Evolutionary conservation across 495 filamentous ascomycete genomes (phyloP).

Genomic region (Glarea lozoyensis): DNA sequence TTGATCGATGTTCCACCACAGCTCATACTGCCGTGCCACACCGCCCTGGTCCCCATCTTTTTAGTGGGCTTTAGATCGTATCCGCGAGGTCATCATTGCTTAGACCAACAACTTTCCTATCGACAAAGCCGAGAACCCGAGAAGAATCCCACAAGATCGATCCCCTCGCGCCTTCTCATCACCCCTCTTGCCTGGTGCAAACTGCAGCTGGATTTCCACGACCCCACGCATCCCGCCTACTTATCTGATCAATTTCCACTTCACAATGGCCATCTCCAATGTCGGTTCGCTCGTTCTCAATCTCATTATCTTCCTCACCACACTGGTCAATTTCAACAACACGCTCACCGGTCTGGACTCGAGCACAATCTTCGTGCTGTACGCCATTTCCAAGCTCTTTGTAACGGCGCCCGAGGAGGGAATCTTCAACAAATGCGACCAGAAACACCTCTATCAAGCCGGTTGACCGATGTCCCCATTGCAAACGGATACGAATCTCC

Average conservation of each 20-base stretch:
- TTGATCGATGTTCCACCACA: too few relatives aligned
- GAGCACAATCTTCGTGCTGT: conserved; percentile 23
- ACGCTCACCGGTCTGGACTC: conserved; percentile 26
- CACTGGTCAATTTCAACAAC: conserved; percentile 30
- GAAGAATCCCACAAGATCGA: not conserved
- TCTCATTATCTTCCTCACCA: conserved; percentile 30
- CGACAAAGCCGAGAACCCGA: too few relatives aligned
- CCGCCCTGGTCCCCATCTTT: too few relatives aligned
- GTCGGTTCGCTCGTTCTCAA: conserved; percentile 29
- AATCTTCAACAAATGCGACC: conserved; percentile 15
- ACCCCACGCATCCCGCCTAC: not conserved
- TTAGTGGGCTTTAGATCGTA: too few relatives aligned
- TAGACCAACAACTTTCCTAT: too few relatives aligned
- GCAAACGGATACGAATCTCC: conserved; percentile 20
- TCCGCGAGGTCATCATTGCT: not conserved
- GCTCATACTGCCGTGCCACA: too few relatives aligned
- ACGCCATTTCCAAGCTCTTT: conserved; percentile 25
- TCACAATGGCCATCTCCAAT: conserved; percentile 29
- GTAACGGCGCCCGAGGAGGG: conserved; percentile 21
- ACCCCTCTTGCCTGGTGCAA: not conserved
- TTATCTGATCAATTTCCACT: not conserved
- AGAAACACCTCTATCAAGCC: conserved; percentile 14
- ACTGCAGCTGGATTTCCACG: not conserved
- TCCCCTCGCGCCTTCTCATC: not conserved
- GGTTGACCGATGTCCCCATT: conserved; percentile 8